phyloP scores from a whole-genome alignment of 2,329 filamentous ascomycete species.

The Neopestalotiopsis sp. region DNA sequence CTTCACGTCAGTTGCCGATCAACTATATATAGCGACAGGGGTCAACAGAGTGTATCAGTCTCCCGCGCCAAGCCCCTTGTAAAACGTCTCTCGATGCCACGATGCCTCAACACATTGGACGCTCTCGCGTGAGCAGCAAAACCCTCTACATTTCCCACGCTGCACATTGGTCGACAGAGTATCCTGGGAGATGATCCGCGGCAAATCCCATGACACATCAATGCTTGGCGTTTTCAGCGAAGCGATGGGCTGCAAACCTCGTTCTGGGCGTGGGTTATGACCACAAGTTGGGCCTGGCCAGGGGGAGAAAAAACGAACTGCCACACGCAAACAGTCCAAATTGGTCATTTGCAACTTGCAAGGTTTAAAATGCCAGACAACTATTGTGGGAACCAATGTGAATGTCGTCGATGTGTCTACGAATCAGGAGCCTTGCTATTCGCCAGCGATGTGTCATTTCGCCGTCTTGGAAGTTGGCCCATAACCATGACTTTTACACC shows the following conservation, averaged over 20 bases:
- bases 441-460: neutral
- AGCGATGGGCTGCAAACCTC: neutral
- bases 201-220: neutral
- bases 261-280: neutral
- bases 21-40: slow-evolving; percentile 15
- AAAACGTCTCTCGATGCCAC: neutral
- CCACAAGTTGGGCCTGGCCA: neutral
- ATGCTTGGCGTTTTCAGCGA: slow-evolving; percentile 9
- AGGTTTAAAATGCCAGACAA: neutral
- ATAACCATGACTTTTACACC: neutral
- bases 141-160: neutral
- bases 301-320: neutral
- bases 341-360: slow-evolving; percentile 3
- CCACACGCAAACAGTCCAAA: neutral
- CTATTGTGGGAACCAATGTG: neutral
- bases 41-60: neutral
- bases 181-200: neutral
- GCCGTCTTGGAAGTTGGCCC: neutral
- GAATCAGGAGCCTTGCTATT: neutral
- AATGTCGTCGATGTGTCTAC: neutral
- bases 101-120: slow-evolving; percentile 2
- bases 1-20: slow-evolving; percentile 7
- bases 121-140: neutral
- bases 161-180: neutral
- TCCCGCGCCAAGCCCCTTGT: neutral